A percentile compares a stretch with the other conserved stretches of the same genome.
These are phyloP conservation scores for Aspergillus caelatus DNA, from an alignment of 2,329 filamentous ascomycete genomes.

Conservation along the genomic window DNA sequence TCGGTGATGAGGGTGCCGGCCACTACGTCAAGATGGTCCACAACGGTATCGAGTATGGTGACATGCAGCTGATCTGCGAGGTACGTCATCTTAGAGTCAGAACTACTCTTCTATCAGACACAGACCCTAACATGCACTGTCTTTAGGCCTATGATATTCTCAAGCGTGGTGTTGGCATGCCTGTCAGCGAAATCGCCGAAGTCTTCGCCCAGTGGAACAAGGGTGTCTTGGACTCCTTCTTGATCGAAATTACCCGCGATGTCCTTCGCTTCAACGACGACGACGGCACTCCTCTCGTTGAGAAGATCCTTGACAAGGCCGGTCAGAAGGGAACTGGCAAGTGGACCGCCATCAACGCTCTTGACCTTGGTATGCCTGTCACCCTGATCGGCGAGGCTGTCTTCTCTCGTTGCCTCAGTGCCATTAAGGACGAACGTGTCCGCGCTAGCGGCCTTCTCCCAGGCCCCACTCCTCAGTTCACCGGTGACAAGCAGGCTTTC, in stretches of 20 bases:
- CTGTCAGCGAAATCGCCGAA: constrained; percentile 93
- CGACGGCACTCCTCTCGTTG: constrained; percentile 84
- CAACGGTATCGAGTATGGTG: constrained; percentile 99
- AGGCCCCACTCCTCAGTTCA: constrained; percentile 77
- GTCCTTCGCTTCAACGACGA: constrained; percentile 99
- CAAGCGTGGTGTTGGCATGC: constrained; percentile 92
- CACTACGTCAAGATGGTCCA: constrained; percentile 99
- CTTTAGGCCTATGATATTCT: constrained; percentile 95
- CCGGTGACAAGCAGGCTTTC: constrained; percentile 90
- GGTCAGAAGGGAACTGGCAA: constrained; percentile 99
- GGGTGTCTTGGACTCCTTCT: constrained; percentile 97
- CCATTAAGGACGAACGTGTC: constrained; percentile 89
- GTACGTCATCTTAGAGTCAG: constrained; percentile 54
- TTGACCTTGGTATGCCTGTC: constrained; percentile 97
- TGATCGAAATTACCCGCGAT: constrained; percentile 98
- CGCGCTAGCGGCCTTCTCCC: constrained; percentile 78
- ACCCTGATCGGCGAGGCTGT: constrained; percentile 97
- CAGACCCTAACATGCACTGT: not conserved
- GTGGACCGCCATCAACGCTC: constrained; percentile 99
- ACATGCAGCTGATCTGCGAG: constrained; percentile 99
- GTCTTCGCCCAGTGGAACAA: constrained; percentile 97
- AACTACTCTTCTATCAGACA: not conserved
- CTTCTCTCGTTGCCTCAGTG: constrained; percentile 89
- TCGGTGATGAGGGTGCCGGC: constrained; percentile 97
- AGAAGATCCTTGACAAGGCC: constrained; percentile 98